Evolutionary conservation across 345 rosid species (phyloP).

Genomic region (Rhizophora mangle): DNA sequence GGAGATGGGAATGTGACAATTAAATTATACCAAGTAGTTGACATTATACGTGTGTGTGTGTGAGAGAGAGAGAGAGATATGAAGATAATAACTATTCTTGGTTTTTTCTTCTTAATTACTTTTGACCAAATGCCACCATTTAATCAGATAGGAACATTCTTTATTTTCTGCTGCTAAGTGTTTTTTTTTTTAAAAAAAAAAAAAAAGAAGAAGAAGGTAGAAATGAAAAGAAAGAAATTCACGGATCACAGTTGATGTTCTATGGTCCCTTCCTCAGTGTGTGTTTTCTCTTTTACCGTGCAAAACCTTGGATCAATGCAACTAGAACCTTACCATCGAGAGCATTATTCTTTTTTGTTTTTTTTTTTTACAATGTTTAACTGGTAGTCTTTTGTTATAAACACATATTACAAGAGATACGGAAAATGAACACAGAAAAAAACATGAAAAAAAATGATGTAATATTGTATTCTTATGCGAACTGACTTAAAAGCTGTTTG

Average conservation of each 20-base stretch:
- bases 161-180: not conserved
- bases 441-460: too few relatives aligned
- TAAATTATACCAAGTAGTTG: not conserved
- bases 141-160: not conserved
- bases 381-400: not conserved
- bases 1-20: not conserved
- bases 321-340: too few relatives aligned
- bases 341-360: too few relatives aligned
- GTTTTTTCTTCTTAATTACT: not conserved
- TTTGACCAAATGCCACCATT: not conserved
- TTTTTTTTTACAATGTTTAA: too few relatives aligned
- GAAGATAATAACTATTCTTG: constrained; percentile 10
- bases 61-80: too few relatives aligned
- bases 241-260: too few relatives aligned
- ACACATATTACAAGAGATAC: too few relatives aligned
- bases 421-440: too few relatives aligned
- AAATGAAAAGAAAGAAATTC: too few relatives aligned
- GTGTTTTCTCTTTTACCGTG: too few relatives aligned
- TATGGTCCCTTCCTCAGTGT: not conserved
- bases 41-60: not conserved
- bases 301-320: not conserved
- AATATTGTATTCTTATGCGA: too few relatives aligned
- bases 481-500: not conserved
- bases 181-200: not conserved
- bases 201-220: too few relatives aligned